A percentile compares a stretch with the other conserved stretches of the same genome.
Evolutionary conservation across 169 alveolate species (phyloP).

Genomic region (Plasmodium relictum): DNA sequence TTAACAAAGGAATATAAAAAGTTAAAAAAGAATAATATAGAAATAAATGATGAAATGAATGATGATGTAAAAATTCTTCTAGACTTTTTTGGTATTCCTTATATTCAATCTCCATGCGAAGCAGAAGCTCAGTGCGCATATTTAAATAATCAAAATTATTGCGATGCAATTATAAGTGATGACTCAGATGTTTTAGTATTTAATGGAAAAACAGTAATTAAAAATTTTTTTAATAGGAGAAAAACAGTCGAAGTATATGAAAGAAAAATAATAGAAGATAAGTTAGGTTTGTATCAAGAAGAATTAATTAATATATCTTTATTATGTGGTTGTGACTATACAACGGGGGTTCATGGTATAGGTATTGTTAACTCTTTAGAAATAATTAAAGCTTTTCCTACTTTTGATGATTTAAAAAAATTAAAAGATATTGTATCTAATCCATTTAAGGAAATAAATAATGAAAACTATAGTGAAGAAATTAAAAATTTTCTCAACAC

Average conservation of each 20-base stretch:
- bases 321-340: conserved; percentile 96
- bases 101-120: conserved; percentile 95
- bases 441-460: conserved; percentile 61
- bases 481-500: conserved; percentile 78
- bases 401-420: conserved; percentile 86
- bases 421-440: conserved; percentile 89
- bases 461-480: conserved; percentile 77
- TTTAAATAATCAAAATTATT: conserved; percentile 84
- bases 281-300: conserved; percentile 89
- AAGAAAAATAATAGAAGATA: conserved; percentile 79
- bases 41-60: conserved; percentile 79
- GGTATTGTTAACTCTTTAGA: conserved; percentile 97
- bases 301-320: conserved; percentile 92
- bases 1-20: conserved; percentile 46
- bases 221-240: conserved; percentile 91
- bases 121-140: conserved; percentile 97
- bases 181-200: conserved; percentile 95
- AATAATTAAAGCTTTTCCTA: conserved; percentile 92
- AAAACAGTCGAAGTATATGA: conserved; percentile 92
- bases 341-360: conserved; percentile 95
- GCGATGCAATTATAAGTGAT: conserved; percentile 95
- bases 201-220: conserved; percentile 92
- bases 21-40: conserved; percentile 53
- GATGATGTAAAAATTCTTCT: conserved; percentile 87
- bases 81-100: conserved; percentile 94